Evolutionary conservation across 148 eudicot species (phyloP).

Genomic region (Dysphania ambrosioides): DNA sequence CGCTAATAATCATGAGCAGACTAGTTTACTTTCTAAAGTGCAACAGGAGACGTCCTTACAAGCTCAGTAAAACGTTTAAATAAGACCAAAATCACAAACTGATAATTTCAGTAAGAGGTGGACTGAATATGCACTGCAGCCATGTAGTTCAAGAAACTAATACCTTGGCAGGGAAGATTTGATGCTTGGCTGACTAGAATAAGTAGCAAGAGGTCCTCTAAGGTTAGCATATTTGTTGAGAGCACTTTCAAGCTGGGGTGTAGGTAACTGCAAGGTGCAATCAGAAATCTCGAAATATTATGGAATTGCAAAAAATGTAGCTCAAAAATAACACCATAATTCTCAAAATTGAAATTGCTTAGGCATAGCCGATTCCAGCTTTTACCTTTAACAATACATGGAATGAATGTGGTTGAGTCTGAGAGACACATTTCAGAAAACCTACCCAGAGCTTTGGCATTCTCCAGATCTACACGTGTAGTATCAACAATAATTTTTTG

Average conservation of each 20-base stretch:
- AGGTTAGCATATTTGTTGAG: conserved; percentile 72
- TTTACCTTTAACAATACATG: conserved; percentile 72
- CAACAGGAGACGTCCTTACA: background rate
- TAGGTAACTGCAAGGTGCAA: conserved; percentile 63
- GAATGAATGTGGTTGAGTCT: conserved; percentile 94
- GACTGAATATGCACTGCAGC: background rate
- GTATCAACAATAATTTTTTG: background rate
- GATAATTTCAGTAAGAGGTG: background rate
- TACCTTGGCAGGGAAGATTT: conserved; percentile 75
- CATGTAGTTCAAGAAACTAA: background rate
- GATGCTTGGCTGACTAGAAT: conserved; percentile 61
- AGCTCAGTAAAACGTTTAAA: background rate
- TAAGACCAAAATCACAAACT: background rate
- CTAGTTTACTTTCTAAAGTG: background rate
- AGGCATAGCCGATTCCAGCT: background rate
- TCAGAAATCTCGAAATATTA: background rate
- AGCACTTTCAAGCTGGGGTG: conserved; percentile 90
- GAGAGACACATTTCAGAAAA: conserved; percentile 87
- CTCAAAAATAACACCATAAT: background rate
- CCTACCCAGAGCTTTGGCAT: conserved; percentile 96
- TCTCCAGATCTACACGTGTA: conserved; percentile 68
- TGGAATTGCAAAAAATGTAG: background rate
- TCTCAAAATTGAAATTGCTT: background rate
- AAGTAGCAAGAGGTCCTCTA: conserved; percentile 69
- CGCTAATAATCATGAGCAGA: too few species aligned